These are phyloP conservation scores for Moesziomyces parantarcticus DNA, from an alignment of 1,284 basidiomycete genomes.

Conservation along the genomic window DNA sequence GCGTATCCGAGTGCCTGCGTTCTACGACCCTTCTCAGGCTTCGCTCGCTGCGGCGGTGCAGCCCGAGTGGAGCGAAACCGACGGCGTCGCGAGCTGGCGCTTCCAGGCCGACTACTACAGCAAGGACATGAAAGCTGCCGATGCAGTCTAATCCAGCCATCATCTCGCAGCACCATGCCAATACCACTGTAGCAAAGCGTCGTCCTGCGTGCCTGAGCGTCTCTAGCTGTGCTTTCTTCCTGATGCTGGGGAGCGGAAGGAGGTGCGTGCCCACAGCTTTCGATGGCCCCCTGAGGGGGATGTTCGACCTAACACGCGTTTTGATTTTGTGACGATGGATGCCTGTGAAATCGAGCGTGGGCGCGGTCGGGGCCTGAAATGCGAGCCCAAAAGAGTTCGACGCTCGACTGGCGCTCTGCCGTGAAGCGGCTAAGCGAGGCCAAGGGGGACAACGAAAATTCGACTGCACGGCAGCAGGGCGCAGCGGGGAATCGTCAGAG, in stretches of 20 bases:
- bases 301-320: no score
- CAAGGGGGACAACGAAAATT: background rate
- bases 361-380: conserved; percentile 9
- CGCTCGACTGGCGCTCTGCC: background rate
- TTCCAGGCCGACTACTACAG: conserved; percentile 35
- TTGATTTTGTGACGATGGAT: no score
- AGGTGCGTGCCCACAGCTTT: background rate
- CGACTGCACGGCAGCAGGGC: no score
- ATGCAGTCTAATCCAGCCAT: conserved; percentile 4
- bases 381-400: background rate
- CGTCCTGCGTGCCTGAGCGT: no score
- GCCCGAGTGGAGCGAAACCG: conserved; percentile 42
- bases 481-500: conserved; percentile 15
- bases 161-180: background rate
- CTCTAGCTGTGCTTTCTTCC: no score
- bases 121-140: conserved; percentile 31
- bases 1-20: conserved; percentile 17
- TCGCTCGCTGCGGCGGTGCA: conserved; percentile 8
- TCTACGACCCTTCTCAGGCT: conserved; percentile 33
- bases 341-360: conserved; percentile 11
- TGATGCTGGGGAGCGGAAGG: background rate
- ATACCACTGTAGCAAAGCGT: background rate
- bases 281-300: background rate
- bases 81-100: conserved; percentile 33
- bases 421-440: conserved; percentile 6